Evolutionary conservation across 2,329 filamentous ascomycete genomes (phyloP), one percentile per base, ranked within the genome.

Genomic region (Chalaropsis thielavioides): DNA sequence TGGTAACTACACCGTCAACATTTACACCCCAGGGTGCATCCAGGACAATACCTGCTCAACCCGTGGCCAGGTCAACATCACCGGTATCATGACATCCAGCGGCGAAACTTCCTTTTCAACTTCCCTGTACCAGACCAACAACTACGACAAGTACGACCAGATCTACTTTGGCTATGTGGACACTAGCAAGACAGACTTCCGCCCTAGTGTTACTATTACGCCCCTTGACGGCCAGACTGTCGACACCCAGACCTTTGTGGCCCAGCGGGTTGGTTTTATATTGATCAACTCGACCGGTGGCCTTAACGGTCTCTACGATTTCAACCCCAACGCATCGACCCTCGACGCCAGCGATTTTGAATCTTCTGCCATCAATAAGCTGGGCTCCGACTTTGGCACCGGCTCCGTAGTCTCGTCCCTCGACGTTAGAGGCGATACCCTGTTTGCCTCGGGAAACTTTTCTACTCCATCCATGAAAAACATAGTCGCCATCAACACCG

Each of bases 71-170:
- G 87, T 96, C 66, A 91, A 91, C 69, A 80, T 99, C 63, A 92
- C 88, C 0, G 89, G 85, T 41, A 80, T 80, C 27, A 85, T 94
- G 78, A 81, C 84, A 2, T 76, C 78, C 69, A 71, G 79, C 72
- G 71, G 75, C 65, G 72, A 74, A 70, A 69, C 76, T 62, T 72
- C 74, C 43, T 79, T 85, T 66, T 80, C 83, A 35, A 83, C 80
- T 0, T 80, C 82, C 0, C 77, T 96, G 7, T 95, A 83, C 72
- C 94, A 99, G 75, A 96, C 92, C 19, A 99, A 99, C 76, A 83
- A 95, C 73, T 95, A 87, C 73, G 92, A 97, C 78, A 99, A 99
- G 75, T 97, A 95, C 72, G 94, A 99, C 72, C 86, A 89, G 69
- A 85, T 99, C 66, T 96, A 91, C 75, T 88, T 87, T 69, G 94